Evolutionary conservation across 257 asterid genomes (phyloP).

Genomic region (Solanum piurae): DNA sequence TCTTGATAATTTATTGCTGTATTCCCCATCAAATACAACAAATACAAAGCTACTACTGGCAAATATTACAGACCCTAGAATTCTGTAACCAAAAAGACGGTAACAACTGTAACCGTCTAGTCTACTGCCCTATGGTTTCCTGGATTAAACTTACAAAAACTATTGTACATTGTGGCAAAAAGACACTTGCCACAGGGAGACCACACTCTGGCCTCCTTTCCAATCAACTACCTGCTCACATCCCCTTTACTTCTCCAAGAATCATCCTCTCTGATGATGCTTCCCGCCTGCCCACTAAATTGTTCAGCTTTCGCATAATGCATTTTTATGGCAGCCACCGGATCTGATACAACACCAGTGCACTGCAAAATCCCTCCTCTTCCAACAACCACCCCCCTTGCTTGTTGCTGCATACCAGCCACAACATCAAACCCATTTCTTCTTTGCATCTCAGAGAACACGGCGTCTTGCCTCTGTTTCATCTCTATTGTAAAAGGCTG

Average conservation of each 20-base stretch:
- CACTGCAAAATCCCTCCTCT: constrained; percentile 53
- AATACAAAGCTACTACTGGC: constrained; percentile 49
- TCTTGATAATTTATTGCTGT: constrained; percentile 54
- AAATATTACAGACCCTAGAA: constrained; percentile 51
- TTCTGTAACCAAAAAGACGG: constrained; percentile 23
- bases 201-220: constrained; percentile 17
- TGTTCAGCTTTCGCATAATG: constrained; percentile 64
- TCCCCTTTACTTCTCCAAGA: constrained; percentile 68
- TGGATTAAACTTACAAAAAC: constrained; percentile 35
- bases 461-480: constrained; percentile 41
- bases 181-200: constrained; percentile 22
- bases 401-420: constrained; percentile 38
- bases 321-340: constrained; percentile 75
- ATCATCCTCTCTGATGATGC: constrained; percentile 48
- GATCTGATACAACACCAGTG: constrained; percentile 62
- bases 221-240: constrained; percentile 56
- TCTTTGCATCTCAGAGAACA: constrained; percentile 59
- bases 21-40: constrained; percentile 78
- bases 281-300: constrained; percentile 29
- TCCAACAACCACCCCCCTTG: constrained; percentile 45
- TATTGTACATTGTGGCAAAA: constrained; percentile 53
- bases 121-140: constrained; percentile 37
- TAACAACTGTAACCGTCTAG: constrained; percentile 8
- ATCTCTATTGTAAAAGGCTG: constrained; percentile 42
- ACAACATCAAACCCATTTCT: constrained; percentile 47